Conservation (phyloP, 768 basidiomycete genomes). For the Kwoniella bestiolae region DNA sequence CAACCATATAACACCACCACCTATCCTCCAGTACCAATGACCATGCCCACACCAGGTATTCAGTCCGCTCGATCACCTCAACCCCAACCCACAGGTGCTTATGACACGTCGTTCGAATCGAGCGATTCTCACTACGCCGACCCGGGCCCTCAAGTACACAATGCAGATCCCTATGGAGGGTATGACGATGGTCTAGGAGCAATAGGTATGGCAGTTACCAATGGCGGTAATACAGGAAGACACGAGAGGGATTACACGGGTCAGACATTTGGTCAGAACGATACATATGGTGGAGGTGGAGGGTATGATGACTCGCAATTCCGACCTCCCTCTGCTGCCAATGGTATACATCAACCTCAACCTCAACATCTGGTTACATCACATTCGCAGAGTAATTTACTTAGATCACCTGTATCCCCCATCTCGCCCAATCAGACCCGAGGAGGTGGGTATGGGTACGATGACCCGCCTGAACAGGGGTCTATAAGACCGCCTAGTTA, state of each 20-base stretch:
- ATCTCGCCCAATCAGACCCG: not conserved
- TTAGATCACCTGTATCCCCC: slow-evolving; percentile 22
- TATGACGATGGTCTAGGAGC: slow-evolving; percentile 46
- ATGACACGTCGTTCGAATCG: slow-evolving; percentile 16
- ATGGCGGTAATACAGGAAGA: slow-evolving; percentile 12
- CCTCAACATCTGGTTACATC: slow-evolving; percentile 35
- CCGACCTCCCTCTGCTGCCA: slow-evolving; percentile 2
- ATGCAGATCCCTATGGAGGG: slow-evolving; percentile 39
- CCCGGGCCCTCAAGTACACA: slow-evolving; percentile 23
- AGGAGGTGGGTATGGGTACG: slow-evolving; percentile 6
- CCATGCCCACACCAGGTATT: slow-evolving; percentile 23
- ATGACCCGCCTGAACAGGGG: not conserved
- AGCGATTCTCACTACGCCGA: slow-evolving; percentile 26
- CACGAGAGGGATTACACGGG: slow-evolving; percentile 40
- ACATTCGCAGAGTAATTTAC: slow-evolving; percentile 11
- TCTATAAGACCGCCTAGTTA: slow-evolving; percentile 24
- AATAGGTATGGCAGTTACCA: slow-evolving; percentile 34
- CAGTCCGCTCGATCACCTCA: slow-evolving; percentile 10
- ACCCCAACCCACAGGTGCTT: not conserved
- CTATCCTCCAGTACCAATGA: slow-evolving; percentile 7
- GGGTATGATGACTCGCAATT: slow-evolving; percentile 24
- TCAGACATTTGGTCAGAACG: slow-evolving; percentile 23
- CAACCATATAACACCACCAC: slow-evolving; percentile 20
- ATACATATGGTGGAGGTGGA: not conserved
- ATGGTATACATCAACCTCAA: slow-evolving; percentile 17